phyloP scores from a whole-genome alignment of 2,329 filamentous ascomycete species.

The Fusarium guadeloupense region DNA sequence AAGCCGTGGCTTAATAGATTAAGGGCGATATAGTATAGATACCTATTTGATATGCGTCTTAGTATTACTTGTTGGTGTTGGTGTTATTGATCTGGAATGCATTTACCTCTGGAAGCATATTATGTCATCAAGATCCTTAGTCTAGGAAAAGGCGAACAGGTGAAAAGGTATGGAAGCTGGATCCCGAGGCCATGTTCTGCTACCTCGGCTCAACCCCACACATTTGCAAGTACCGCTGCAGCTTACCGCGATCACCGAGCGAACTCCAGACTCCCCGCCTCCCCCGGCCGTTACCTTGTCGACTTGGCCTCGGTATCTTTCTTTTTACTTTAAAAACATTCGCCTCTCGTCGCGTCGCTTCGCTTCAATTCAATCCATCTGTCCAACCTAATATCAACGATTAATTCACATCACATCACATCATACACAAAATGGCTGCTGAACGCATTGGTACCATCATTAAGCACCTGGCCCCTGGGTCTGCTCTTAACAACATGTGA shows the following conservation, averaged over 20 bases:
- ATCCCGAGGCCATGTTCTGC: slow-evolving; percentile 18
- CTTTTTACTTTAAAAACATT: slow-evolving; percentile 28
- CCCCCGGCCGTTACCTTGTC: slow-evolving; percentile 33
- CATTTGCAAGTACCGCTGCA: slow-evolving; percentile 33
- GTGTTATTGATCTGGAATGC: neutral
- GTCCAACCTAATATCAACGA: neutral
- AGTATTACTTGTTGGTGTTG: no score
- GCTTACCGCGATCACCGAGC: slow-evolving; percentile 26
- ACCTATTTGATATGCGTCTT: no score
- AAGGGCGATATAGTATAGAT: no score
- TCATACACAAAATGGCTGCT: slow-evolving; percentile 72
- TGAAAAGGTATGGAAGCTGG: slow-evolving; percentile 22
- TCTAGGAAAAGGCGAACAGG: no score
- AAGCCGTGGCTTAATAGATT: no score
- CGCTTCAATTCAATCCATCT: neutral
- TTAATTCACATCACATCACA: neutral
- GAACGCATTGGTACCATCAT: slow-evolving; percentile 89
- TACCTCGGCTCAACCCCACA: slow-evolving; percentile 48
- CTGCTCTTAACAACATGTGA: slow-evolving; percentile 80
- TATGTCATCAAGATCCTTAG: slow-evolving; percentile 27
- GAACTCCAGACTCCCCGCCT: slow-evolving; percentile 23
- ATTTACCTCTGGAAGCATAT: no score
- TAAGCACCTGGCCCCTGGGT: slow-evolving; percentile 81
- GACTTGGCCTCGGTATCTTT: slow-evolving; percentile 32
- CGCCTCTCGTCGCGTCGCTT: slow-evolving; percentile 2